phyloP scores from a whole-genome alignment of 2,329 filamentous ascomycete genomes.

The Purpureocillium lavendulum region DNA sequence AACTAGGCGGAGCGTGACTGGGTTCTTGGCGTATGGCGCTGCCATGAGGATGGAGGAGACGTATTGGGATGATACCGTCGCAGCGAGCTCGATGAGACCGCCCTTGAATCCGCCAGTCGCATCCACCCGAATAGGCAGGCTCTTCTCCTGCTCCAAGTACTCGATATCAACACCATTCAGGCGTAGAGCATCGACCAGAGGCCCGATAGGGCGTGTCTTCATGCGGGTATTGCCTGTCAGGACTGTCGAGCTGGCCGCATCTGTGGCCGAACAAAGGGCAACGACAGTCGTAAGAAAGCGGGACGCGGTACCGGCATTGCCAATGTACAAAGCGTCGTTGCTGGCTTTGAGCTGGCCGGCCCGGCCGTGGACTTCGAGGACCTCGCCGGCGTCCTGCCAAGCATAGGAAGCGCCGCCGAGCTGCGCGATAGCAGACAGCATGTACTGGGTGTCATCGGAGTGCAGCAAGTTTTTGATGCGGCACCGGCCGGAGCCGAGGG shows the following conservation, averaged over 20 bases:
- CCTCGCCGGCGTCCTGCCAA: slow-evolving; percentile 92
- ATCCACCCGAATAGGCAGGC: slow-evolving; percentile 74
- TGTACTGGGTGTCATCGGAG: slow-evolving; percentile 94
- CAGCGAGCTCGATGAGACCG: slow-evolving; percentile 82
- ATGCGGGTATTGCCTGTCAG: slow-evolving; percentile 92
- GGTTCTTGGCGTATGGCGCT: slow-evolving; percentile 89
- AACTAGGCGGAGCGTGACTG: slow-evolving; percentile 80
- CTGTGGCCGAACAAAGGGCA: slow-evolving; percentile 65
- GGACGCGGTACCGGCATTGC: slow-evolving; percentile 93
- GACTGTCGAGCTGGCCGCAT: slow-evolving; percentile 56
- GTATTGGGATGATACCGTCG: slow-evolving; percentile 97
- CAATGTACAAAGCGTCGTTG: slow-evolving; percentile 73
- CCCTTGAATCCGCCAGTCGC: slow-evolving; percentile 78
- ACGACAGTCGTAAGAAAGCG: slow-evolving; percentile 90
- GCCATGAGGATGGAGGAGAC: slow-evolving; percentile 96
- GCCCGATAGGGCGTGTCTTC: slow-evolving; percentile 90
- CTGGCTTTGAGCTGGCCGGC: slow-evolving; percentile 79
- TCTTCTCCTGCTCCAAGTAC: slow-evolving; percentile 76
- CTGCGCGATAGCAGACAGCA: slow-evolving; percentile 83
- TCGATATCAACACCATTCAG: slow-evolving; percentile 81
- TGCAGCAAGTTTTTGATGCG: slow-evolving; percentile 88
- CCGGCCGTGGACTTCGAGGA: slow-evolving; percentile 81
- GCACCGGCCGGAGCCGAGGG: slow-evolving; percentile 77
- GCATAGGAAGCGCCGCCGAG: slow-evolving; percentile 81
- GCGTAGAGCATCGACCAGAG: slow-evolving; percentile 82